Evolutionary conservation across 1,284 basidiomycete species (phyloP), one percentile per base, ranked within the genome.

Genomic region (Ceratobasidium sp.): DNA sequence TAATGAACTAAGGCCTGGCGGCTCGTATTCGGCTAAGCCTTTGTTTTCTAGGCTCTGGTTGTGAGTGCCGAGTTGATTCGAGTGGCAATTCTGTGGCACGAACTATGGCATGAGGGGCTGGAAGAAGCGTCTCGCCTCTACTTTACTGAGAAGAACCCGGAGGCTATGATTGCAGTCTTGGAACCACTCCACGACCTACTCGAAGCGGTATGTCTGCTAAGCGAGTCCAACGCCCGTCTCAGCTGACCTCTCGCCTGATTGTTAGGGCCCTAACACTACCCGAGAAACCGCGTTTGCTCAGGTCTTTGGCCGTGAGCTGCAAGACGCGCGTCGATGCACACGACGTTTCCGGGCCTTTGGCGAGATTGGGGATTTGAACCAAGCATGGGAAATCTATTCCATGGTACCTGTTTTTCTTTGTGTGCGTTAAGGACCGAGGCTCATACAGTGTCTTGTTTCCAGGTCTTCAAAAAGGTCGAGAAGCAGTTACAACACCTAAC

Each of bases 311-410:
- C 89, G 96, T 69, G 98, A 99, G 80, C 87, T 99, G 45, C 90
- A 90, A 53, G 96, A 98, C 80, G 98, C 98, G n/a, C 89, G 96
- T 50, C 96, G 98, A 81, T 96, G 95, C 59, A 96, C 96, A 79
- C 87, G 91, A 69, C 87, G 95, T 54, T 99, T 94, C 86, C 90
- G 93, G 53, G 88, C 91, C 50, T 94, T 94, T 80, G 94, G 94
- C 48, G 97, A 99, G 81, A 89, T 90, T 74, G 90, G 90, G 75
- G 96, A 99, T 81, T 86, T 99, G 73, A 98, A 99, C 81, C 96
- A 95, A 81, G 98, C 98, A n/a, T 99, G 98, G 98, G 98, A 99
- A 80, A 94, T 99, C 36, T 99, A 99, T 84, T 99, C 98, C 81
- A 91, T 92, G 65, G 91, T 90, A 81, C 74, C 79, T 14, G n/a